Conservation (phyloP, 1,139 yeast species). For the Protomyces arabidopsidicola region DNA sequence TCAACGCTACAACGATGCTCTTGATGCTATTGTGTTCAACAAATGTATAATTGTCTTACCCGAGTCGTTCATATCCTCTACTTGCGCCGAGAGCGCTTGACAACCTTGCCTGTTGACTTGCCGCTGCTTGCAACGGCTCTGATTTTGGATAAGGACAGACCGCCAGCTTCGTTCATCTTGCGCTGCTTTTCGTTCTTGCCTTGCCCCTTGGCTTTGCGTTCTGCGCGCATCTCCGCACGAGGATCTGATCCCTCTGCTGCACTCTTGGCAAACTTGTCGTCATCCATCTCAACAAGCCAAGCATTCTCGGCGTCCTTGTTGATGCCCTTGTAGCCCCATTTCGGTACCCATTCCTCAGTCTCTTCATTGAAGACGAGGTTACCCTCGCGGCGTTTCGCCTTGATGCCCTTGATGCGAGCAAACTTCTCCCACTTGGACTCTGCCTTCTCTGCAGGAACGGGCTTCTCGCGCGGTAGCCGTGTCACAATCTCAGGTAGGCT, state of each 20-base stretch:
- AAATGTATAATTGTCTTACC: too few relatives aligned
- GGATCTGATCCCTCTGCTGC: constrained; percentile 25
- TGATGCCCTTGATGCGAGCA: constrained; percentile 92
- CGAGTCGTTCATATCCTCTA: background rate
- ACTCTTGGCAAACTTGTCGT: constrained; percentile 41
- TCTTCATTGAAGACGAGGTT: constrained; percentile 88
- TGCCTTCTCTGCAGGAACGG: constrained; percentile 85
- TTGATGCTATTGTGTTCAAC: background rate
- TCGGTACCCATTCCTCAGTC: constrained; percentile 90
- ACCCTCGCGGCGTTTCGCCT: constrained; percentile 75
- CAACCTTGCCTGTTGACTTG: constrained; percentile 18
- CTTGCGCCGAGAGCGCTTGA: constrained; percentile 21
- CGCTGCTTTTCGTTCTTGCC: constrained; percentile 13
- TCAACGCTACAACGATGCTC: background rate
- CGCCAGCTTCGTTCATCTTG: constrained; percentile 3
- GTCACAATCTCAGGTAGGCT: constrained; percentile 82
- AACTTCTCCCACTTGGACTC: constrained; percentile 95
- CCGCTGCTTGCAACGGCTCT: constrained; percentile 6
- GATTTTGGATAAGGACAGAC: background rate
- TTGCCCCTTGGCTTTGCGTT: constrained; percentile 33
- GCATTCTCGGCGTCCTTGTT: constrained; percentile 82
- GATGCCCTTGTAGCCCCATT: constrained; percentile 96
- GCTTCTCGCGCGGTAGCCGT: constrained; percentile 86
- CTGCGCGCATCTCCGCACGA: constrained; percentile 36
- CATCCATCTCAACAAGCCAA: constrained; percentile 95